Evolutionary conservation across 2,329 filamentous ascomycete genomes (phyloP).

Genomic region (Claviceps digitariae): DNA sequence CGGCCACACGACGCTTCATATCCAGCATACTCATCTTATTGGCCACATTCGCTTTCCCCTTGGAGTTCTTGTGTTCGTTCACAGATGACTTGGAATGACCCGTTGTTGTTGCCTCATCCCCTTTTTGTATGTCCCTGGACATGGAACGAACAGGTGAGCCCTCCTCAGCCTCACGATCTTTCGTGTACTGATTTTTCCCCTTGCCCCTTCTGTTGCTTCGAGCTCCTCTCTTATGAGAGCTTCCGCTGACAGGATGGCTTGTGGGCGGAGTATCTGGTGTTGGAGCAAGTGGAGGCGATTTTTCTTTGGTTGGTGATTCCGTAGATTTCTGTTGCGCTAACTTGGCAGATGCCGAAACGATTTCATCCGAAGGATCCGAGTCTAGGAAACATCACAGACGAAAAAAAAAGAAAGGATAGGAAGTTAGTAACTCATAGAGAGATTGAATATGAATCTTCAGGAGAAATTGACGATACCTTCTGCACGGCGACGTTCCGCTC

Average conservation of each 20-base stretch:
- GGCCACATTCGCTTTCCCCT: slow-evolving; percentile 36
- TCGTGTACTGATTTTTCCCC: slow-evolving; percentile 72
- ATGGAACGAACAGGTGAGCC: slow-evolving; percentile 44
- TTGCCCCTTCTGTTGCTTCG: slow-evolving; percentile 54
- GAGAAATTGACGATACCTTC: slow-evolving; percentile 46
- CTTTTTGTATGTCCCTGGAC: slow-evolving; percentile 33
- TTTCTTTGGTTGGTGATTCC: slow-evolving; percentile 16
- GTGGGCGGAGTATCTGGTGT: slow-evolving; percentile 29
- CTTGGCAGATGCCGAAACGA: slow-evolving; percentile 32
- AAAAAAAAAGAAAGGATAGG: background rate
- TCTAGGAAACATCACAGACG: slow-evolving; percentile 33
- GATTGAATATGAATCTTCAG: background rate
- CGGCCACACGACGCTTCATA: slow-evolving; percentile 71
- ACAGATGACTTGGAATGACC: slow-evolving; percentile 21
- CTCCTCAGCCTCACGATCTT: slow-evolving; percentile 51
- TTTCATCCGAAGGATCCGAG: slow-evolving; percentile 59
- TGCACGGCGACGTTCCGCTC: slow-evolving; percentile 64
- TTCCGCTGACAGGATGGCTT: slow-evolving; percentile 30
- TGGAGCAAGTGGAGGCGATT: slow-evolving; percentile 17
- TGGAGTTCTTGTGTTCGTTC: slow-evolving; percentile 38
- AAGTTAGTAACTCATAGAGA: background rate
- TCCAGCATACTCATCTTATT: slow-evolving; percentile 74
- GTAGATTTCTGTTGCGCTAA: slow-evolving; percentile 15
- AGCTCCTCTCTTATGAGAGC: slow-evolving; percentile 43
- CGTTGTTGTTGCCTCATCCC: slow-evolving; percentile 20